A percentile compares a stretch with the other conserved stretches of the same genome.
Conservation (phyloP, 148 eudicot genomes). For the Arctostaphylos glauca region DNA sequence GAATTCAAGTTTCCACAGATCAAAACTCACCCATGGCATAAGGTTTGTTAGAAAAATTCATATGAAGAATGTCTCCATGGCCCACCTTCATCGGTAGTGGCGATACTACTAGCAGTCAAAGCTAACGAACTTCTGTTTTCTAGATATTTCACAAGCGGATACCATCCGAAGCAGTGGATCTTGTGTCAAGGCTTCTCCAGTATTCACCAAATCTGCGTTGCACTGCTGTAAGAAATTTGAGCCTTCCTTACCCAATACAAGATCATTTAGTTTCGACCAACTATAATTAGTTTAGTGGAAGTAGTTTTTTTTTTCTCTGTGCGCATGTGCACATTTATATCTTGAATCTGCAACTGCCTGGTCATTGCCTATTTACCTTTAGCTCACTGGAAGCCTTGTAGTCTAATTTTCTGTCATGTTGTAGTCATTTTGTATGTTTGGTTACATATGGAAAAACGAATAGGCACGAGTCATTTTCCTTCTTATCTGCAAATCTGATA, state of each 20-base stretch:
- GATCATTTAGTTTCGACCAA: neutral
- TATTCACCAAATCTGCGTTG: constrained; percentile 80
- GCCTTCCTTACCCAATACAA: neutral
- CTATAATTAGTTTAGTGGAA: neutral
- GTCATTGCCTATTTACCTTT: neutral
- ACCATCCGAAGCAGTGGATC: constrained; percentile 88
- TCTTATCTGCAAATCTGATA: neutral
- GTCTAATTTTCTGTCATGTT: neutral
- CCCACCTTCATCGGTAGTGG: neutral
- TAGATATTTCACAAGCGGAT: constrained; percentile 80
- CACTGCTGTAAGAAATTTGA: constrained; percentile 59
- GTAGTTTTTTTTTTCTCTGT: neutral
- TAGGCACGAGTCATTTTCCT: neutral
- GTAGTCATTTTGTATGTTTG: neutral
- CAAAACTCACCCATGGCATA: constrained; percentile 99
- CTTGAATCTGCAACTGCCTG: neutral
- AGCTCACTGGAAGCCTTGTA: neutral
- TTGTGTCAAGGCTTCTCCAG: constrained; percentile 84
- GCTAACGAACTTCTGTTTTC: constrained; percentile 13
- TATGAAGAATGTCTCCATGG: neutral
- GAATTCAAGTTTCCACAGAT: constrained; percentile 94
- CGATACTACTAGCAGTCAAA: constrained; percentile 6
- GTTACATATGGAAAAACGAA: neutral
- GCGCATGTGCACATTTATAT: neutral
- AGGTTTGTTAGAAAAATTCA: constrained; percentile 42